Evolutionary conservation across 1,284 basidiomycete genomes (phyloP).

Genomic region (Lentinus polychrous): DNA sequence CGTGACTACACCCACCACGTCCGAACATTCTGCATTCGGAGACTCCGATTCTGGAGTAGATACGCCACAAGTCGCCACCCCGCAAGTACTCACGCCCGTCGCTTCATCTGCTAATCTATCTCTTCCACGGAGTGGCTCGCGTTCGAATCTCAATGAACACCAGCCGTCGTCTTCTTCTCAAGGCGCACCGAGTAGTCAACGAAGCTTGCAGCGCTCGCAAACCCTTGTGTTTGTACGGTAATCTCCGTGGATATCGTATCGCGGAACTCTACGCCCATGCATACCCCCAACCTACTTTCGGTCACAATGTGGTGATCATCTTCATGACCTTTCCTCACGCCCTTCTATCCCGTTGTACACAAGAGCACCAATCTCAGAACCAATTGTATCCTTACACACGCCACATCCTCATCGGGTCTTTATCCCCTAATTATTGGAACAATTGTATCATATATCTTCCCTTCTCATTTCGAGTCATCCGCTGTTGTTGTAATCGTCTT

Average conservation of each 20-base stretch:
- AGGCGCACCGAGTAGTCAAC: not conserved
- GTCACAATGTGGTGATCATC: too few species aligned
- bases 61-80: not conserved
- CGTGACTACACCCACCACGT: not conserved
- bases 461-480: not conserved
- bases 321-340: too few species aligned
- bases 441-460: too few species aligned
- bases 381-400: not conserved
- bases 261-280: too few species aligned
- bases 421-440: not conserved
- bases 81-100: not conserved
- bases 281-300: too few species aligned
- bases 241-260: too few species aligned
- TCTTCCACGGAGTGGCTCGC: not conserved
- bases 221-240: constrained; percentile 1
- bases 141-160: not conserved
- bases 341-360: too few species aligned
- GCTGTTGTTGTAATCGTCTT: not conserved
- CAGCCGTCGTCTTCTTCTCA: not conserved
- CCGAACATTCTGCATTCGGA: too few species aligned
- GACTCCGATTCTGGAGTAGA: not conserved
- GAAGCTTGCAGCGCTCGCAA: not conserved
- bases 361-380: too few species aligned
- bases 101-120: not conserved
- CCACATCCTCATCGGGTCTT: not conserved